These are phyloP conservation scores for Acanthamoeba healyi DNA, from an alignment of 208 protist genomes.

Conservation along the genomic window DNA sequence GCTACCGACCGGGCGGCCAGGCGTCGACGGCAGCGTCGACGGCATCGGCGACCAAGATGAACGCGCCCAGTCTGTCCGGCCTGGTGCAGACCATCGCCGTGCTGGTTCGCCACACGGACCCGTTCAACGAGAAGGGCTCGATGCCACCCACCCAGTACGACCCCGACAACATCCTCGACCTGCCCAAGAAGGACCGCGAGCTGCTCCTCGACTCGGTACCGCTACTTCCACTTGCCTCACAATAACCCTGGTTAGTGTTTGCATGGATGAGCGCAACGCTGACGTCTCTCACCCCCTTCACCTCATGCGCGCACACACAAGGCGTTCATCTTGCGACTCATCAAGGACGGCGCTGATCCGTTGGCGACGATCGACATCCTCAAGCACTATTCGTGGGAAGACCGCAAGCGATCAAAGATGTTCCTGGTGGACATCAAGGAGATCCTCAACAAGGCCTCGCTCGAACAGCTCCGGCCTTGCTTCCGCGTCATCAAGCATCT, in stretches of 20 bases:
- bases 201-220: background rate
- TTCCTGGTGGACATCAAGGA: slow-evolving; percentile 41
- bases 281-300: too few relatives aligned
- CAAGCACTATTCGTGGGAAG: slow-evolving; percentile 61
- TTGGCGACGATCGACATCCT: slow-evolving; percentile 56
- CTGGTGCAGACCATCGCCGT: slow-evolving; percentile 59
- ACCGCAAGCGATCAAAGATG: slow-evolving; percentile 60
- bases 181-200: slow-evolving; percentile 55
- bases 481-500: slow-evolving; percentile 56
- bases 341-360: slow-evolving; percentile 3
- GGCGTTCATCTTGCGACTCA: background rate
- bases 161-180: background rate
- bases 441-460: background rate
- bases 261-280: too few relatives aligned
- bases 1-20: background rate
- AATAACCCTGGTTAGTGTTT: background rate
- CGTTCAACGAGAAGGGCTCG: slow-evolving; percentile 8
- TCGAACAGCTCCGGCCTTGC: slow-evolving; percentile 1
- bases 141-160: slow-evolving; percentile 61
- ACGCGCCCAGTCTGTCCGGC: slow-evolving; percentile 20
- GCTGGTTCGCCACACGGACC: background rate
- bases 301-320: too few relatives aligned
- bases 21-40: background rate
- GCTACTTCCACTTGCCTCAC: background rate
- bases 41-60: slow-evolving; percentile 3